Evolutionary conservation across 257 asterid species (phyloP).

Genomic region (Eustoma russellianum): DNA sequence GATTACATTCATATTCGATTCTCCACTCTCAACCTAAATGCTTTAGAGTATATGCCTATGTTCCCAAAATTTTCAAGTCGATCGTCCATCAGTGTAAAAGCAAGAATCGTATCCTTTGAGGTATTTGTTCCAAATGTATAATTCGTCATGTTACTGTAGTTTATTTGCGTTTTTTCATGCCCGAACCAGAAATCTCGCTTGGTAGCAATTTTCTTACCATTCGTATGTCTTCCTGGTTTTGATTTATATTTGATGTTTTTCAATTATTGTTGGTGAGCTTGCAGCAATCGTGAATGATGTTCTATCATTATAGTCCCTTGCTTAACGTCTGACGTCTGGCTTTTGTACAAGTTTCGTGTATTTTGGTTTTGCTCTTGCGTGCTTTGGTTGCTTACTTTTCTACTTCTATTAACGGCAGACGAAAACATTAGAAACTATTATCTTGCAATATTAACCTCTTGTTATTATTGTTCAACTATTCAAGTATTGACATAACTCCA

Average conservation of each 20-base stretch:
- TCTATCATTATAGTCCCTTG: slow-evolving; percentile 16
- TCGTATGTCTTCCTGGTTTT: slow-evolving; percentile 20
- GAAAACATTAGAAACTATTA: neutral
- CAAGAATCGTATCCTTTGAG: slow-evolving; percentile 7
- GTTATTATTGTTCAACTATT: neutral
- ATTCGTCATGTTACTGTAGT: neutral
- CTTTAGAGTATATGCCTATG: neutral
- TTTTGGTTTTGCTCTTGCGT: slow-evolving; percentile 21
- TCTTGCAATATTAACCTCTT: neutral
- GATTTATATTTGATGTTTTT: neutral
- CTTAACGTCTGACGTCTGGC: slow-evolving; percentile 9
- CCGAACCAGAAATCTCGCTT: slow-evolving; percentile 23
- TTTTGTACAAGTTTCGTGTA: slow-evolving; percentile 30
- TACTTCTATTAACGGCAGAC: neutral
- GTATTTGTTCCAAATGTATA: neutral
- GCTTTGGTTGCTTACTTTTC: slow-evolving; percentile 5
- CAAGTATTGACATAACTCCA: too few relatives aligned
- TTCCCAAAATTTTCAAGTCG: neutral
- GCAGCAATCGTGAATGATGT: slow-evolving; percentile 5
- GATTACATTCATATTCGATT: too few relatives aligned
- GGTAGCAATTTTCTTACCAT: slow-evolving; percentile 43
- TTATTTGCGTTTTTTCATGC: slow-evolving; percentile 20
- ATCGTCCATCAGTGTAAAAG: neutral
- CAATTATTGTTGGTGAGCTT: neutral
- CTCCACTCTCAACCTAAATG: too few relatives aligned